Base-by-base conservation (phyloP, 495 filamentous ascomycete genomes). In the Bathelium albidoporum region DNA sequence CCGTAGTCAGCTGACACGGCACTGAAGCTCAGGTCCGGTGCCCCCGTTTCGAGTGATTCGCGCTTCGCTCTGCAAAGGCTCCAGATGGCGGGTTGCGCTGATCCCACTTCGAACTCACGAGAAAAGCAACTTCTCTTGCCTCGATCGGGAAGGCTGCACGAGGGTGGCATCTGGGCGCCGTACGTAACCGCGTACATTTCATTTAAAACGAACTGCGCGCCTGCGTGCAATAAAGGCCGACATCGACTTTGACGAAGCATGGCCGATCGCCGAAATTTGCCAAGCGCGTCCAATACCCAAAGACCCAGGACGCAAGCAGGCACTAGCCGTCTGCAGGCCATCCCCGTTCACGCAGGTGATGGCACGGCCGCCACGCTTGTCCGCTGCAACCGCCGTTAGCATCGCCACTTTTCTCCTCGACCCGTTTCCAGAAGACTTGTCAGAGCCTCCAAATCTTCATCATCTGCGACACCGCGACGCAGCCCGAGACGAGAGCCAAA, bases 211-310 rank as follows among this genome's bases (percentile, higher is more conserved):
- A 26, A 49, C 20, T 49, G 44, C 44, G 5, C 44, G 44, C 44
- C n/a, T 2, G 44, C 44, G 44, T 20, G 12, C 20, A 49, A 22
- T 49, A 22, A 49, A 49, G 44, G 44, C 44, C 44, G 44, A 49
- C 44, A 49, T 49, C 44, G 44, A 49, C 14, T 49, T 49, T 20
- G 12, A 16, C 12, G 20, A 29, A n/a, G 49, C 20, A 55, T 9
- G 49, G 49, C 49, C 49, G 49, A 55, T 55, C 49, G 49, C 49
- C 49, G 49, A 55, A 55, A 55, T 55, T 55, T 55, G 49, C 49
- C 49, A 55, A 55, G 49, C 7, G 49, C 20, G 10, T 55, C 22
- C 22, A n/a, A 5, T 28, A 24, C 49, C 24, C 26, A 28, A 55
- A 24, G 49, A 12, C 9, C 49, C 9, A 2, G 49, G 2, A 4